phyloP scores from a whole-genome alignment of 768 basidiomycete genomes.

The Lyophyllum decastes region DNA sequence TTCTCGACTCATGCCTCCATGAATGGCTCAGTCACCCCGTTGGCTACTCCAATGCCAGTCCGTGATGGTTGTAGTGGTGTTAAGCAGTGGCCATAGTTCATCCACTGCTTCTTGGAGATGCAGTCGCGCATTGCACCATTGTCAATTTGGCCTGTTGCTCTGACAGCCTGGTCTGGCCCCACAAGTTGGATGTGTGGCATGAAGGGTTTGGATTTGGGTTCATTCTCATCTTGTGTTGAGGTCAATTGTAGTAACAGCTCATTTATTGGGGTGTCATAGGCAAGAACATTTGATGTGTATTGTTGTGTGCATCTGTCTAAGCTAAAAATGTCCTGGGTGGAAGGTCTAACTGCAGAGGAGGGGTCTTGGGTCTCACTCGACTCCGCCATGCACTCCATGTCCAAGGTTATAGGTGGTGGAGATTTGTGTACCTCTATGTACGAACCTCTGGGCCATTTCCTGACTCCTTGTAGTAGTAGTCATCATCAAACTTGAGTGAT shows the following conservation, averaged over 20 bases:
- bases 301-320: neutral
- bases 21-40: slow-evolving; percentile 6
- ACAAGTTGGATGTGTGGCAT: neutral
- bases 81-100: neutral
- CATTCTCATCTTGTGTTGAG: neutral
- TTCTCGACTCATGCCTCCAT: neutral
- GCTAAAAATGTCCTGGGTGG: neutral
- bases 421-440: too few relatives aligned
- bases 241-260: too few relatives aligned
- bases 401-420: too few relatives aligned
- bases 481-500: too few relatives aligned
- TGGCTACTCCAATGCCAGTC: slow-evolving; percentile 17
- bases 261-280: neutral
- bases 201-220: neutral
- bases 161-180: neutral
- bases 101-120: too few relatives aligned
- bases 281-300: too few relatives aligned
- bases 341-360: too few relatives aligned
- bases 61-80: neutral
- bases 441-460: too few relatives aligned
- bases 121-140: neutral
- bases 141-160: neutral
- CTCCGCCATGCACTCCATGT: too few relatives aligned
- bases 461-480: too few relatives aligned
- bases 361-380: neutral